Base-by-base conservation (phyloP, 129 eudicot species). In the Flaveria trinervia region DNA sequence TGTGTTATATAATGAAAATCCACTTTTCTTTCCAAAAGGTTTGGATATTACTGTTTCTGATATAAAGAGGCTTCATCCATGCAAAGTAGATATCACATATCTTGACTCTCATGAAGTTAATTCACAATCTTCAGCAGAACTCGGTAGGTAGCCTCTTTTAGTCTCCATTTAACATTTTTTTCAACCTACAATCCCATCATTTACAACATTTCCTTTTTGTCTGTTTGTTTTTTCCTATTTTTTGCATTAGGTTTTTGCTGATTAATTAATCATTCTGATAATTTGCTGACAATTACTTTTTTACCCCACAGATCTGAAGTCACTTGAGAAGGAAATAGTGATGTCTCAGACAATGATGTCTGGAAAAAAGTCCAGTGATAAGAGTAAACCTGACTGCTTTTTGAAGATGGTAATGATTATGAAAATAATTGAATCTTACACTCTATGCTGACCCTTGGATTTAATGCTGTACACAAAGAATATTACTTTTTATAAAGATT, bases 331-430 rank as follows among this genome's bases (percentile, higher is more conserved):
- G 86, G 87, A 89, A 78, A 86, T 89, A 64, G 85, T 79, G 79
- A 86, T 80, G 26, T 79, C 93, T 57, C 97, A 86, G 75, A 76
- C 83, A 68, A 83, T 83, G 87, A 68, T 79, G 6, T 88, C 85
- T 30, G 90, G 83, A 65, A 91, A 81, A 81, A 79, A 75, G 81
- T 89, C 93, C 13, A 75, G 70, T 61, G 90, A 83, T 49, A 91
- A 83, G 82, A 84, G 80, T 74, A 91, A 81, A 77, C 98, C 96
- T 0, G 89, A 85, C 76, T 89, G 96, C 84, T 94, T 89, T 80
- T 65, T 94, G 46, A 86, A 79, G 83, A 70, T 91, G 98, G 96
- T 94, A 87, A 17, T 69, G 46, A 26, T 22, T 25, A 16, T 20
- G 43, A 61, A 18, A 26, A 28, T 61, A 26, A 26, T 8, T 26